Base-by-base conservation (phyloP, 345 rosid genomes). In the Eucalyptus pauciflora region DNA sequence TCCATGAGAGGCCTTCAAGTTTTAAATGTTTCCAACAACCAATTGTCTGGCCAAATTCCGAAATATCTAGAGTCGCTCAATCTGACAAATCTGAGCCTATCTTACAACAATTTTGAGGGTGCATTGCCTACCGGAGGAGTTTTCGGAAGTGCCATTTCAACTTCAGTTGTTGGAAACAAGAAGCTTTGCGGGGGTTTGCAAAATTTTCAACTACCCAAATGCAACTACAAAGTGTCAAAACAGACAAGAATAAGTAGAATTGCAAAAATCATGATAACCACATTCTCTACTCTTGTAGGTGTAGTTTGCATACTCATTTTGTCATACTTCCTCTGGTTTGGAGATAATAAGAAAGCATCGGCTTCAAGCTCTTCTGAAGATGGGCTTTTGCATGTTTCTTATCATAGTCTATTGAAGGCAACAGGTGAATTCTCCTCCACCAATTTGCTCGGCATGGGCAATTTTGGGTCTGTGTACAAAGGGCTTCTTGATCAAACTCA, bases 11-110 rank as follows among this genome's bases (percentile, higher is more conserved):
- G 86, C 31, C 52, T 85, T 13, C 33, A 5, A 3, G 54, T 85
- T 85, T 48, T 85, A 3, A 85, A 85, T 50, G n/a, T 85, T 27
- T 85, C 86, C 20, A 85, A 85, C 50, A 85, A 85, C 11, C n/a
- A 4, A 10, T 20, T 85, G 6, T 25, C 1, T 0, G 86, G 86
- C 2, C 48, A 43, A 0, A 45, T 81, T 0, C 54, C 37, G 0
- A 3, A 29, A 50, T 85, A 2, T 85, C 3, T 85, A 27, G 7
- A 0, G 33, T 85, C 13, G 0, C 1, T 71, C 1, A 33, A 71
- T 33, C 4, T 33, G 13, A 33, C 3, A 0, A 69, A 69, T 31
- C 3, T 69, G 4, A 31, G 79, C 79, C 43, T 69, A 4, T 69
- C 79, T 69, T 69, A 15, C 79, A 31, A 69, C 3, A 1, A 69